Conservation (phyloP, 2,329 filamentous ascomycete species). For the Elsinoe ampelina region DNA sequence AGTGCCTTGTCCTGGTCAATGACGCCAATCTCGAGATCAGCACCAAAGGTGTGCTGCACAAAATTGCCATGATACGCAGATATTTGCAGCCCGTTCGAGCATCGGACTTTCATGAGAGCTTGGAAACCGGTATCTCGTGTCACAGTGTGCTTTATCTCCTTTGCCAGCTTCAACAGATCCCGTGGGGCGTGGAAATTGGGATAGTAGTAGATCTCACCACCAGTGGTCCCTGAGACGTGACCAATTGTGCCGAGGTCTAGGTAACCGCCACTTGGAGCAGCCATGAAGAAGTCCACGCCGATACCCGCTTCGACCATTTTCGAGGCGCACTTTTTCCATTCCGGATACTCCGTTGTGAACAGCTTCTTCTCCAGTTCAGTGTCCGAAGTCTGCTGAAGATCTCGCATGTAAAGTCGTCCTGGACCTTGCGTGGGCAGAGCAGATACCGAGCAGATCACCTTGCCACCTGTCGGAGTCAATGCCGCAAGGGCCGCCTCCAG, state of each 20-base stretch:
- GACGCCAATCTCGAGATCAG: constrained; percentile 85
- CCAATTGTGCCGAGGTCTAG: constrained; percentile 84
- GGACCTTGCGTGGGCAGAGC: constrained; percentile 89
- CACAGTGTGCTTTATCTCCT: constrained; percentile 78
- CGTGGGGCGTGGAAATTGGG: constrained; percentile 87
- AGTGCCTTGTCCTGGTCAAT: constrained; percentile 92
- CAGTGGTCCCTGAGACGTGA: constrained; percentile 61
- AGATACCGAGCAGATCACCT: constrained; percentile 78
- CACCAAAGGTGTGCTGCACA: constrained; percentile 86
- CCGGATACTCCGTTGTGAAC: constrained; percentile 79
- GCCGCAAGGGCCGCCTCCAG: constrained; percentile 78
- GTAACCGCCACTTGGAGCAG: constrained; percentile 80
- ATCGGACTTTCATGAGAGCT: constrained; percentile 95
- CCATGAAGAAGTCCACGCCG: constrained; percentile 90
- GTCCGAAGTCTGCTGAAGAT: constrained; percentile 81
- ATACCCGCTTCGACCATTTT: constrained; percentile 82
- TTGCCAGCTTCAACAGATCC: constrained; percentile 72
- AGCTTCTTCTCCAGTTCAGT: constrained; percentile 89
- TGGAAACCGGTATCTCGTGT: constrained; percentile 90
- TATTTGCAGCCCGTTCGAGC: constrained; percentile 91
- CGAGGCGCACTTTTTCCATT: constrained; percentile 75
- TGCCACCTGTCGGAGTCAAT: constrained; percentile 78
- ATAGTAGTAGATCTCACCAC: constrained; percentile 92
- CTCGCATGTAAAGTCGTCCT: constrained; percentile 72
- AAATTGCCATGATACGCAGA: constrained; percentile 95